Evolutionary conservation across 78 protist species (phyloP).

Genomic region (Dictyostelium discoideum): dicty_2.7 NC_007089.4:4161001-4161500

Average conservation of each 20-base stretch:
- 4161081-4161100: not conserved
- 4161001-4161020: not conserved
- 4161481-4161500: not conserved
- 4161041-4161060: not conserved
- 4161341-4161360: conserved; percentile 39
- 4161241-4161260: conserved; percentile 82
- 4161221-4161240: conserved; percentile 76
- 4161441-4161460: no score
- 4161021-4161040: not conserved
- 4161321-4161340: conserved; percentile 84
- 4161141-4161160: not conserved
- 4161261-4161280: conserved; percentile 34
- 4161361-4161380: conserved; percentile 76
- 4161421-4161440: no score
- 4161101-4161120: not conserved
- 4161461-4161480: no score
- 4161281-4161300: not conserved
- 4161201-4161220: conserved; percentile 9
- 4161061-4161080: not conserved
- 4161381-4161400: conserved; percentile 83
- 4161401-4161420: conserved; percentile 33
- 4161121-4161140: not conserved
- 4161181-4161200: conserved; percentile 63
- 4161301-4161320: conserved; percentile 64
- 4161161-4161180: not conserved